phyloP scores from a whole-genome alignment of 1,139 yeast genomes.

The Suhomyces ambrosiae region DNA sequence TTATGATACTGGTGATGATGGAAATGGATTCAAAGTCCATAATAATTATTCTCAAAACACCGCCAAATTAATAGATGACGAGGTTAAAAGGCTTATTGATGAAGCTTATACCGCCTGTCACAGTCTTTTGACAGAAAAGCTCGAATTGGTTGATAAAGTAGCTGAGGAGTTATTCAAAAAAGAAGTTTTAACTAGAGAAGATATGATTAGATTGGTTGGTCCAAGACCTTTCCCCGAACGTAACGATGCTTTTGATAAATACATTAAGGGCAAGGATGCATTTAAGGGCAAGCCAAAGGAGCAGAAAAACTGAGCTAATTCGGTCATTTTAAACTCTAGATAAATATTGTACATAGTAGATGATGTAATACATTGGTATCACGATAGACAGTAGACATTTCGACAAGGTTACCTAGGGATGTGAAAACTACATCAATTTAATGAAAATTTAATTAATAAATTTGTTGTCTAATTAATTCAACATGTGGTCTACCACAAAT shows the following conservation, averaged over 20 bases:
- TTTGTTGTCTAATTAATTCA: too few species aligned
- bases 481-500: too few species aligned
- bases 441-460: too few species aligned
- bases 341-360: conserved; percentile 38
- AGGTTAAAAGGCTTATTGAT: conserved; percentile 77
- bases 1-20: conserved; percentile 53
- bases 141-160: conserved; percentile 74
- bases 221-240: conserved; percentile 88
- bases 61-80: conserved; percentile 73
- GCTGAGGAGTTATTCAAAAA: conserved; percentile 83
- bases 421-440: too few species aligned
- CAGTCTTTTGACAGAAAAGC: conserved; percentile 63
- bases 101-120: conserved; percentile 77
- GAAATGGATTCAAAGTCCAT: conserved; percentile 55
- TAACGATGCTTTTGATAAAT: conserved; percentile 93
- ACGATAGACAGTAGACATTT: too few species aligned
- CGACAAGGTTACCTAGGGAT: too few species aligned
- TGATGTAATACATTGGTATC: conserved; percentile 28
- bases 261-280: conserved; percentile 52
- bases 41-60: conserved; percentile 73
- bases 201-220: conserved; percentile 84
- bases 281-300: conserved; percentile 32
- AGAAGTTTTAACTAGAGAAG: conserved; percentile 88
- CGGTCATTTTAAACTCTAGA: too few species aligned
- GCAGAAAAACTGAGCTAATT: conserved; percentile 22